A percentile compares a stretch with the other conserved stretches of the same genome.
These are phyloP conservation scores for Talaromyces pinophilus DNA, from an alignment of 2,329 filamentous ascomycete species.

Conservation along the genomic window DNA sequence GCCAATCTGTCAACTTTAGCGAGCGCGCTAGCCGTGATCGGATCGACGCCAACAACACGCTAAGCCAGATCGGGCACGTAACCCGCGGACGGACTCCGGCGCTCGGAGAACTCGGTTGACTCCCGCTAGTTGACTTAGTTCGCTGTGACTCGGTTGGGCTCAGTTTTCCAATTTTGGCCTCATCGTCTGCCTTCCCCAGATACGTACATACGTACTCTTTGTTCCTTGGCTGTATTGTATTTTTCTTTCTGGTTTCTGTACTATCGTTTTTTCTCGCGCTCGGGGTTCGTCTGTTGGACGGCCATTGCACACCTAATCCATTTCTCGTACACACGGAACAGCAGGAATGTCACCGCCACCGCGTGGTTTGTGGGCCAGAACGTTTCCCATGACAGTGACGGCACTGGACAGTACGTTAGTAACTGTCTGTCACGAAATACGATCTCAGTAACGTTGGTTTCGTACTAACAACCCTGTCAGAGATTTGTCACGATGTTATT, in stretches of 20 bases:
- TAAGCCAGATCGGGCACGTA: conserved; percentile 2
- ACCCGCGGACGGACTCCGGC: neutral
- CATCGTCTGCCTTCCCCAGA: conserved; percentile 8
- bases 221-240: neutral
- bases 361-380: conserved; percentile 16
- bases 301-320: neutral
- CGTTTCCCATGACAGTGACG: neutral
- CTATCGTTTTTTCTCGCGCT: neutral
- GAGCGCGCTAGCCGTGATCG: neutral
- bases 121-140: neutral
- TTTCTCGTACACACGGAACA: neutral
- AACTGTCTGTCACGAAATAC: conserved; percentile 6
- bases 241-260: neutral
- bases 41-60: neutral
- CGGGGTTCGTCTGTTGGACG: neutral
- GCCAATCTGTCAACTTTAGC: neutral
- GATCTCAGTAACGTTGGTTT: neutral
- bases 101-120: conserved; percentile 9
- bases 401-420: neutral
- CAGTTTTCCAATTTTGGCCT: neutral
- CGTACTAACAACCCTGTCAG: neutral
- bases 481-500: neutral
- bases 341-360: conserved; percentile 9
- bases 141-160: neutral
- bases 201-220: neutral